Percentiles rank a stretch among this genome's conserved stretches.
phyloP scores from a whole-genome alignment of 768 basidiomycete genomes.

The Lactarius sp. region DNA sequence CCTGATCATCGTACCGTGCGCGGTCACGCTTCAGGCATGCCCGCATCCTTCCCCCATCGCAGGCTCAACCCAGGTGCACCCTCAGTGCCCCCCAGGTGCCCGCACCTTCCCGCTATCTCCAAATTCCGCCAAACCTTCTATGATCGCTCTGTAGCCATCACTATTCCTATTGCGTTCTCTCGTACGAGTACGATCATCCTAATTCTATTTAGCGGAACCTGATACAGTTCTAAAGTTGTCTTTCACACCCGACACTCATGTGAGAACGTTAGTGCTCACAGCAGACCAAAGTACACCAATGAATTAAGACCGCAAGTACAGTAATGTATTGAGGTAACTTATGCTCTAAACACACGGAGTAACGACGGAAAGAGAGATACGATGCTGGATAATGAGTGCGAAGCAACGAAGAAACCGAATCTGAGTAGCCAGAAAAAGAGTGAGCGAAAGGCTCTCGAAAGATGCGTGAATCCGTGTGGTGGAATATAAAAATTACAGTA shows the following conservation, averaged over 20 bases:
- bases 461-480: background rate
- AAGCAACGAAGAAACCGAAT: background rate
- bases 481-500: constrained; percentile 1
- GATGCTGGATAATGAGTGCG: constrained; percentile 5
- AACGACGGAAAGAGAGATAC: background rate
- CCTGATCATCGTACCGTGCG: no score
- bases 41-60: no score
- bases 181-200: no score
- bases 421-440: background rate
- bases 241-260: background rate
- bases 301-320: constrained; percentile 22
- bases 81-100: no score
- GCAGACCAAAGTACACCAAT: background rate
- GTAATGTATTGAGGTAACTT: constrained; percentile 10
- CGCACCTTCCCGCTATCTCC: no score
- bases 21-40: no score
- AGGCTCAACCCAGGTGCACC: no score
- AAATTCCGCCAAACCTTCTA: no score
- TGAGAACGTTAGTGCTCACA: background rate
- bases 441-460: background rate
- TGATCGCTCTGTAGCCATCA: no score
- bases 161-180: no score
- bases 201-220: background rate
- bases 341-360: constrained; percentile 2
- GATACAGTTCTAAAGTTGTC: background rate